Percentiles rank a stretch among this genome's conserved stretches.
Conservation (phyloP, 495 filamentous ascomycete species). For the Penicillium ucsense region DNA sequence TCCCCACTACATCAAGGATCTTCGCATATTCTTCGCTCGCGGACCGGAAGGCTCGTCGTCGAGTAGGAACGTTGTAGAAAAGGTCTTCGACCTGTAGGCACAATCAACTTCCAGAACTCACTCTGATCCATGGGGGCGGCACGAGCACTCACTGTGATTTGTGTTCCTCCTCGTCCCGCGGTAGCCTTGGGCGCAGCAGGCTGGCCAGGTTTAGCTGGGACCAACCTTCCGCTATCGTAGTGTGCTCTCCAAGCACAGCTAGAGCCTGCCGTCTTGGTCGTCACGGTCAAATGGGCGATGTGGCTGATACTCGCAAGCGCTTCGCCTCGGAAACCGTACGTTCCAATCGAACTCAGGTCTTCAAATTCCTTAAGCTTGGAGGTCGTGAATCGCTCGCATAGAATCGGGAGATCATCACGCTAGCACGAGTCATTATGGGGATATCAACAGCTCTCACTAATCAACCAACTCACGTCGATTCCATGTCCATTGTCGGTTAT, state of each 20-base stretch:
- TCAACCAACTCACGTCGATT: conserved; percentile 59
- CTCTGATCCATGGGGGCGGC: too few species aligned
- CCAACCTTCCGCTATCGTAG: conserved; percentile 76
- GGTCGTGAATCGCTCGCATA: conserved; percentile 95
- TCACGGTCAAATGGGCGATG: conserved; percentile 91
- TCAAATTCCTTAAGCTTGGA: conserved; percentile 95
- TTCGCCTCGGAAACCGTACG: conserved; percentile 96
- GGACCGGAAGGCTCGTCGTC: conserved; percentile 83
- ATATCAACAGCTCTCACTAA: background rate
- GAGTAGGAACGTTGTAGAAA: conserved; percentile 90
- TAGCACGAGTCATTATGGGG: conserved; percentile 20
- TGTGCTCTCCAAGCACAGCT: conserved; percentile 82
- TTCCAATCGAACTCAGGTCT: conserved; percentile 81
- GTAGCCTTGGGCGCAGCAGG: conserved; percentile 77
- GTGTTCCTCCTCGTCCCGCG: conserved; percentile 88
- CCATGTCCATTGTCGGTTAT: conserved; percentile 98
- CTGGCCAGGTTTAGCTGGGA: conserved; percentile 86
- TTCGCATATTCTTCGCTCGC: conserved; percentile 95
- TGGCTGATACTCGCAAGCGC: conserved; percentile 97
- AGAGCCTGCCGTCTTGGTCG: conserved; percentile 84
- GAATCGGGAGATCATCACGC: conserved; percentile 85
- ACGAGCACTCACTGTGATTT: conserved; percentile 62
- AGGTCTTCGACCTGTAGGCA: conserved; percentile 71
- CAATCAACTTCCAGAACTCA: background rate
- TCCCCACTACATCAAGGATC: conserved; percentile 88